A percentile compares a stretch with the other conserved stretches of the same genome.
Conservation (phyloP, 306 rosid species). For the Datisca glomerata region DNA sequence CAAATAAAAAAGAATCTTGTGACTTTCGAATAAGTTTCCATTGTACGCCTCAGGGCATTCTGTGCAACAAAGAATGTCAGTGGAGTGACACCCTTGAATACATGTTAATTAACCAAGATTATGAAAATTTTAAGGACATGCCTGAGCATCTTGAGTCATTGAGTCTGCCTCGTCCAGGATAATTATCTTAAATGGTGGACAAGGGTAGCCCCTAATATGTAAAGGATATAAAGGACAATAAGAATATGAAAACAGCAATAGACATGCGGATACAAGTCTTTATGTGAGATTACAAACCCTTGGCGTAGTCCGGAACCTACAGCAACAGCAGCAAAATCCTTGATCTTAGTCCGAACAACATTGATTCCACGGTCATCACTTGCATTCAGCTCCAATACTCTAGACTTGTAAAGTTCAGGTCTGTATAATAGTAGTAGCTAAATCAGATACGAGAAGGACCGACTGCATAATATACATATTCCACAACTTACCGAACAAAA, state of each 20-base stretch:
- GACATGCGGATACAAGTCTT: not conserved
- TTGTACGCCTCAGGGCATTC: constrained; percentile 92
- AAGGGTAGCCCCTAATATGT: constrained; percentile 59
- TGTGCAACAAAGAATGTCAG: constrained; percentile 20
- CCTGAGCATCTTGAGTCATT: constrained; percentile 99
- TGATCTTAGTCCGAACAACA: constrained; percentile 87
- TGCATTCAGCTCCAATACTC: constrained; percentile 94
- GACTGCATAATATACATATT: not conserved
- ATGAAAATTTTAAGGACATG: constrained; percentile 11
- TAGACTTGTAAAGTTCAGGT: constrained; percentile 78
- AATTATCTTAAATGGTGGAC: constrained; percentile 85
- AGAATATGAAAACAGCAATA: not conserved
- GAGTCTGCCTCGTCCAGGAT: constrained; percentile 97
- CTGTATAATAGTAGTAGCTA: constrained; percentile 18
- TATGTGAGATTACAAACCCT: constrained; percentile 26
- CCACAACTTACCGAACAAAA: no score
- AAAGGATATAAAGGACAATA: not conserved
- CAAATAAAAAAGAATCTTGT: constrained; percentile 92
- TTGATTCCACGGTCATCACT: constrained; percentile 97
- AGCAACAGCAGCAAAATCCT: constrained; percentile 81
- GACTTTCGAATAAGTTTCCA: constrained; percentile 92
- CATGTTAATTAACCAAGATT: not conserved
- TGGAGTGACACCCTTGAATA: constrained; percentile 1
- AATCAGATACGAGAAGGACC: not conserved
- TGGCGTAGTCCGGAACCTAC: constrained; percentile 41